Evolutionary conservation across 148 eudicot genomes (phyloP).

Genomic region (Heliamphora exappendiculata): DNA sequence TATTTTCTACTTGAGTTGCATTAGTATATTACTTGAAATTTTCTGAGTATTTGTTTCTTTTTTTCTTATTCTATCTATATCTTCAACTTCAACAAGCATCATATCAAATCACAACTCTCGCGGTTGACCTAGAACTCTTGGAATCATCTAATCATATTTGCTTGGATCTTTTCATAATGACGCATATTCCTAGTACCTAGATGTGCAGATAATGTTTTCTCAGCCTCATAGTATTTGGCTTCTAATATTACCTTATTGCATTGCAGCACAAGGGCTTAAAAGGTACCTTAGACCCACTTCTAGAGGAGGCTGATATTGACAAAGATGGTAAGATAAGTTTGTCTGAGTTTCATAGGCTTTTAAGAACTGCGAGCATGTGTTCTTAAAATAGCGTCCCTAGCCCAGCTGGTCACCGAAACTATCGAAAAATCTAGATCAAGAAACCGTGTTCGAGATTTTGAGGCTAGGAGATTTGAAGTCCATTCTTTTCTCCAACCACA

Average conservation of each 20-base stretch:
- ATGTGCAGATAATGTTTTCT: neutral
- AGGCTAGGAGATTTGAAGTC: too few species aligned
- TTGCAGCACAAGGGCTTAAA: conserved; percentile 72
- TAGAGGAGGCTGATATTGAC: conserved; percentile 87
- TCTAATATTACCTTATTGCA: neutral
- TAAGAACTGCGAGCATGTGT: conserved; percentile 78
- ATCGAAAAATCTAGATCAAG: neutral
- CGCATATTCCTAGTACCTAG: too few species aligned
- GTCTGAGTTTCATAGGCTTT: conserved; percentile 67
- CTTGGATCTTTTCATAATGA: too few species aligned
- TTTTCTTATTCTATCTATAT: too few species aligned
- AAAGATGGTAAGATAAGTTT: conserved; percentile 86
- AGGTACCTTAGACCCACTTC: conserved; percentile 80
- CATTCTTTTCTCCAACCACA: too few species aligned
- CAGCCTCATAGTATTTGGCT: neutral
- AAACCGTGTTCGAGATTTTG: neutral
- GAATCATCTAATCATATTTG: too few species aligned
- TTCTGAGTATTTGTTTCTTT: too few species aligned
- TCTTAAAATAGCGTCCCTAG: conserved; percentile 30
- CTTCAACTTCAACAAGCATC: too few species aligned
- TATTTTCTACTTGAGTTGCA: too few species aligned
- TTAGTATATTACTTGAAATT: too few species aligned
- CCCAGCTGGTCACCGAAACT: conserved; percentile 12
- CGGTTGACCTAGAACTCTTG: too few species aligned
- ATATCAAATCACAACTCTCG: too few species aligned